Evolutionary conservation across 768 basidiomycete genomes (phyloP).

Genomic region (Paxillus ammoniavirescens): DNA sequence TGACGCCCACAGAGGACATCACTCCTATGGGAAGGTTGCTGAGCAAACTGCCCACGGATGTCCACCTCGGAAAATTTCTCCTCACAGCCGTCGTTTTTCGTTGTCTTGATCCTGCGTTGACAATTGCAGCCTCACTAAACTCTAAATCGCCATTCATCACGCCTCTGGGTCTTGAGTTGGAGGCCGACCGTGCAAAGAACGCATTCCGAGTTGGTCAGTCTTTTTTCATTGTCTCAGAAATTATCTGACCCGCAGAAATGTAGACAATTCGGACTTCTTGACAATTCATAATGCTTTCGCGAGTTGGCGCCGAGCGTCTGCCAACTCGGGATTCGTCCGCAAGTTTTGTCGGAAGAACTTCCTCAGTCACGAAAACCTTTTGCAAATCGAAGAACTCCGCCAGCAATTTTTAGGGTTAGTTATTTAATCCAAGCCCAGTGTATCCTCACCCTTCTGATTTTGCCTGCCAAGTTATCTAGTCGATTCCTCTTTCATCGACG

Average conservation of each 20-base stretch:
- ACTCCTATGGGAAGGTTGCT: constrained; percentile 91
- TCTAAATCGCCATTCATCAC: constrained; percentile 92
- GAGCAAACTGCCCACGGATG: constrained; percentile 92
- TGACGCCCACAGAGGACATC: constrained; percentile 85
- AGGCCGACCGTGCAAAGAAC: constrained; percentile 81
- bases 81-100: constrained; percentile 80
- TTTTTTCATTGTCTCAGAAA: neutral
- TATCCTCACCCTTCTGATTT: constrained; percentile 2
- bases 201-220: constrained; percentile 72
- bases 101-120: constrained; percentile 94
- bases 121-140: constrained; percentile 89
- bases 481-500: constrained; percentile 81
- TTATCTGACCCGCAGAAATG: constrained; percentile 1
- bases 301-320: constrained; percentile 78
- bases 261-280: constrained; percentile 93
- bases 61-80: constrained; percentile 93
- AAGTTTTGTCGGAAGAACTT: constrained; percentile 81
- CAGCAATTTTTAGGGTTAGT: constrained; percentile 80
- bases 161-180: constrained; percentile 83
- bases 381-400: constrained; percentile 94
- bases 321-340: constrained; percentile 57
- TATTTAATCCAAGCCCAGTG: constrained; percentile 1
- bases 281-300: constrained; percentile 90
- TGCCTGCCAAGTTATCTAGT: constrained; percentile 65
- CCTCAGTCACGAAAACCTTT: constrained; percentile 87